Conservation (phyloP, 305 asterid genomes). For the Solanum hybrid region DNA sequence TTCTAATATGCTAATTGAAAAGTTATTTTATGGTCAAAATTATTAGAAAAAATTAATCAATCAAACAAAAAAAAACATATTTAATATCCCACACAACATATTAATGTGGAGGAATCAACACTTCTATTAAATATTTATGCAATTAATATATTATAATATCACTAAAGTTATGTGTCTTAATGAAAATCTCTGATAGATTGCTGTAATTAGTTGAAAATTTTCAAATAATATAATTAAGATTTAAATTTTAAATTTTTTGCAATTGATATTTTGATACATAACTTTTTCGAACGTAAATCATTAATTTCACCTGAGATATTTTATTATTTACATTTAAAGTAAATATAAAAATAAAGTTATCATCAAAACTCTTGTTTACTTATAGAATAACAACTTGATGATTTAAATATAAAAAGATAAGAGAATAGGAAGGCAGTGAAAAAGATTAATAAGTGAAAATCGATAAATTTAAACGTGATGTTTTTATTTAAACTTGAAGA, state of each 20-base stretch:
- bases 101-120: neutral
- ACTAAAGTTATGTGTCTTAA: neutral
- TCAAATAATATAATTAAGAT: neutral
- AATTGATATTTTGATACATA: neutral
- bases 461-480: neutral
- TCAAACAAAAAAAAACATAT: neutral
- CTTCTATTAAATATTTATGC: neutral
- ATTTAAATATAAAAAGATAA: neutral
- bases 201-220: neutral
- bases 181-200: neutral
- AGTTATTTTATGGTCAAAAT: neutral
- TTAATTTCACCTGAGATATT: neutral
- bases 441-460: neutral
- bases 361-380: neutral
- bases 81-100: neutral
- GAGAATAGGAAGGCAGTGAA: neutral
- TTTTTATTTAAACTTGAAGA: neutral
- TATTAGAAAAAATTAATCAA: neutral
- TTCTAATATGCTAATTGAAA: neutral
- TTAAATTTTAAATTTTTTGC: neutral
- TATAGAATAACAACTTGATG: neutral
- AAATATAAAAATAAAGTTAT: neutral
- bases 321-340: neutral
- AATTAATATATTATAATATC: neutral
- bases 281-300: neutral